Conservation (phyloP, 768 basidiomycete genomes). For the Agaricus sinodeliciosus region DNA sequence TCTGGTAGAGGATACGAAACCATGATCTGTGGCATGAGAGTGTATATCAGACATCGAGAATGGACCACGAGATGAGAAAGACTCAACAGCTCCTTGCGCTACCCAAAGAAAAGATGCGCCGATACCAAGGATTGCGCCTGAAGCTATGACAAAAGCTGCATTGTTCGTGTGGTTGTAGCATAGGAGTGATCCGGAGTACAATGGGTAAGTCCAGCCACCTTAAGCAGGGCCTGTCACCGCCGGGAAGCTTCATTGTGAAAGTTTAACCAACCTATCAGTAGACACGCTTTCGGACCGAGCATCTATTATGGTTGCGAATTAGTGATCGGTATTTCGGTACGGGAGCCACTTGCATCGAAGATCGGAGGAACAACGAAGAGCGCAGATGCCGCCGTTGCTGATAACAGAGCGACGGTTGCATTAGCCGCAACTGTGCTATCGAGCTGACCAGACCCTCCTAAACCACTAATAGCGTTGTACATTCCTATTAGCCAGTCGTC, state of each 20-base stretch:
- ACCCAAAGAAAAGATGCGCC: constrained; percentile 24
- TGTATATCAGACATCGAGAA: background rate
- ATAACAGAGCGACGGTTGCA: constrained; percentile 21
- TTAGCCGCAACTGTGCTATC: constrained; percentile 24
- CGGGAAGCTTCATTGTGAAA: background rate
- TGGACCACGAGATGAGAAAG: background rate
- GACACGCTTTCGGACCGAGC: constrained; percentile 20
- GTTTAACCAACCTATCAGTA: constrained; percentile 17
- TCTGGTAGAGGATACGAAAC: constrained; percentile 23
- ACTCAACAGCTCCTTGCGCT: constrained; percentile 21
- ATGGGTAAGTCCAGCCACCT: constrained; percentile 22
- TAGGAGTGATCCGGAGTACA: constrained; percentile 22
- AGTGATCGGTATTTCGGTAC: background rate
- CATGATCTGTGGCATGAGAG: constrained; percentile 18
- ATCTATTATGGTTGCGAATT: constrained; percentile 12
- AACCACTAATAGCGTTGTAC: constrained; percentile 23
- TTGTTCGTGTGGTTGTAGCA: constrained; percentile 23
- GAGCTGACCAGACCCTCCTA: constrained; percentile 23
- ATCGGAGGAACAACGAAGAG: constrained; percentile 22
- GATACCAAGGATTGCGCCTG: constrained; percentile 22
- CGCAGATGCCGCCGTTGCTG: constrained; percentile 23
- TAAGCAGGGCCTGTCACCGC: background rate
- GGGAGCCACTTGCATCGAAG: constrained; percentile 18
- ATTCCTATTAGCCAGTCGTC: constrained; percentile 14
- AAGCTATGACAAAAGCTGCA: constrained; percentile 22